These are phyloP conservation scores for Halophytophthora batemanensis DNA, from an alignment of 352 stramenopile genomes.

Conservation along the genomic window DNA sequence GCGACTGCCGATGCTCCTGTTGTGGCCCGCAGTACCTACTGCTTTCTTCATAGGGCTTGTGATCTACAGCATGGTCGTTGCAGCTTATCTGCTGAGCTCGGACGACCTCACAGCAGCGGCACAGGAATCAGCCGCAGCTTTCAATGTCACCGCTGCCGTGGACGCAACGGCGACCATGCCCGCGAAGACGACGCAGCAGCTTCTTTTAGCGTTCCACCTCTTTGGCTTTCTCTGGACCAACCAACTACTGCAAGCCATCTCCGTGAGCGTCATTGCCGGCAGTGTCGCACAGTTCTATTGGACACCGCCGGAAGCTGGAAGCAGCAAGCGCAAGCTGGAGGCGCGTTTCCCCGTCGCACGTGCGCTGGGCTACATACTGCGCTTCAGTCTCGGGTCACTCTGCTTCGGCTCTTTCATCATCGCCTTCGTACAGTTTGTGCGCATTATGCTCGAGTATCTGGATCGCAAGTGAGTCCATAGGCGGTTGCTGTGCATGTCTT, in stretches of 20 bases:
- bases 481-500: neutral
- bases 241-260: constrained; percentile 94
- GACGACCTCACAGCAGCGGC: constrained; percentile 31
- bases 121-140: constrained; percentile 32
- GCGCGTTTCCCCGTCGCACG: constrained; percentile 57
- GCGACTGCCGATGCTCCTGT: constrained; percentile 51
- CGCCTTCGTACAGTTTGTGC: constrained; percentile 94
- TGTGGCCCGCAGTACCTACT: constrained; percentile 60
- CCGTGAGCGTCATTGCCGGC: constrained; percentile 92
- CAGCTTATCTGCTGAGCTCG: constrained; percentile 59
- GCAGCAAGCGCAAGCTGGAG: constrained; percentile 40
- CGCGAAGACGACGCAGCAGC: constrained; percentile 47
- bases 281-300: constrained; percentile 93
- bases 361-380: constrained; percentile 55
- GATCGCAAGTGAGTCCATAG: constrained; percentile 79
- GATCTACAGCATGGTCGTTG: constrained; percentile 52
- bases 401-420: constrained; percentile 97
- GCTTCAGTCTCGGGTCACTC: constrained; percentile 94
- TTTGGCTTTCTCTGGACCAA: constrained; percentile 97
- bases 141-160: constrained; percentile 31
- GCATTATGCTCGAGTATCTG: constrained; percentile 92
- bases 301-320: constrained; percentile 32
- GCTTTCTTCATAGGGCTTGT: constrained; percentile 52
- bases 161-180: constrained; percentile 23
- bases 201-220: constrained; percentile 75